Evolutionary conservation across 2,329 filamentous ascomycete genomes (phyloP).

Genomic region (Fusarium armeniacum): DNA sequence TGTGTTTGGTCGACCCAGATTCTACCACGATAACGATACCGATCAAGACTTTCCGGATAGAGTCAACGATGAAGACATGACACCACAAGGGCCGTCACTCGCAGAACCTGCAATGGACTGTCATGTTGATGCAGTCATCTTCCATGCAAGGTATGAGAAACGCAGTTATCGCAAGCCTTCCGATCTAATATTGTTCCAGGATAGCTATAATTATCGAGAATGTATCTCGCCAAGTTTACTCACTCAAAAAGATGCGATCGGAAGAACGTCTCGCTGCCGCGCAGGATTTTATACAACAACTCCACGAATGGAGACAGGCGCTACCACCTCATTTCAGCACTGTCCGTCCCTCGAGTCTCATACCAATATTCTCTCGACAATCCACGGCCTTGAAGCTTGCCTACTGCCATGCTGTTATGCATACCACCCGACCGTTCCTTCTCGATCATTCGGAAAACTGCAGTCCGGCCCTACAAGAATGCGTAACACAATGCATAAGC

Average conservation of each 20-base stretch:
- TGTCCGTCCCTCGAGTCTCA: conserved; percentile 61
- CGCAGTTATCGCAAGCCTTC: rapidly evolving
- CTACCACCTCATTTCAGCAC: conserved; percentile 61
- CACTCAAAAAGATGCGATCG: conserved; percentile 54
- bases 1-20: conserved; percentile 71
- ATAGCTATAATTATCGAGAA: conserved; percentile 58
- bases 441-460: conserved; percentile 53
- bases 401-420: conserved; percentile 68
- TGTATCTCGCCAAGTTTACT: conserved; percentile 59
- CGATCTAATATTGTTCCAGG: conserved; percentile 18
- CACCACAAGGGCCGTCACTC: conserved; percentile 55
- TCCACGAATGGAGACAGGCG: conserved; percentile 57
- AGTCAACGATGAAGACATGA: conserved; percentile 71
- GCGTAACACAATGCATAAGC: conserved; percentile 60
- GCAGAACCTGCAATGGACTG: conserved; percentile 57
- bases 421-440: conserved; percentile 68
- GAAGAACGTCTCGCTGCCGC: conserved; percentile 56
- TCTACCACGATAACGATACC: conserved; percentile 74
- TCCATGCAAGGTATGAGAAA: conserved; percentile 56
- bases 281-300: conserved; percentile 54
- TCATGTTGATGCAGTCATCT: conserved; percentile 63
- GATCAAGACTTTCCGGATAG: conserved; percentile 70
- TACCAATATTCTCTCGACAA: conserved; percentile 62
- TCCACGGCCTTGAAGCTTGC: conserved; percentile 67
- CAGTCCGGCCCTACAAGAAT: conserved; percentile 22